A percentile compares a stretch with the other conserved stretches of the same genome.
Conservation (phyloP, 768 basidiomycete species). For the Dendrothele bispora region DNA sequence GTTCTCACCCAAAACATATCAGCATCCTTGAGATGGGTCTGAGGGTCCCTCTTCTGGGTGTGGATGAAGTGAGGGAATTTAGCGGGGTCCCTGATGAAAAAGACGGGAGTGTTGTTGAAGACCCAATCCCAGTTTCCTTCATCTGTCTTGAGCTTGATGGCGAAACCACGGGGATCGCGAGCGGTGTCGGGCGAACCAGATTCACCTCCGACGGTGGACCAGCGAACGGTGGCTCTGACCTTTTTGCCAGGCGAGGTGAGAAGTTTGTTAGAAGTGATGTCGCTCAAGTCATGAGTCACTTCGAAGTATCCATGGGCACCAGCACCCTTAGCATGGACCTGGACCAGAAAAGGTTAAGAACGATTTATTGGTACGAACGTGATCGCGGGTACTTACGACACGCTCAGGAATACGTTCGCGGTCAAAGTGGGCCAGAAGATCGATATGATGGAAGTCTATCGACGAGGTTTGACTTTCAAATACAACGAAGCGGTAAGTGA, state of each 20-base stretch:
- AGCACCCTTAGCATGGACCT: conserved; percentile 91
- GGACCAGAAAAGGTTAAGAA: conserved; percentile 30
- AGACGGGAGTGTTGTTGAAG: conserved; percentile 90
- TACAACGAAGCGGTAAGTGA: conserved; percentile 52
- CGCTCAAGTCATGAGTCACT: conserved; percentile 82
- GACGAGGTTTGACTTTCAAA: conserved; percentile 13
- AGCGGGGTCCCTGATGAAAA: conserved; percentile 85
- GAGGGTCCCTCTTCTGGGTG: conserved; percentile 89
- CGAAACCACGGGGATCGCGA: conserved; percentile 92
- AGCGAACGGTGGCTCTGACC: conserved; percentile 76
- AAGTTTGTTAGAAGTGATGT: conserved; percentile 71
- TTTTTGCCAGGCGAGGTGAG: conserved; percentile 68
- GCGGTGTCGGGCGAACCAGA: conserved; percentile 88
- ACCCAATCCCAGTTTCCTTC: conserved; percentile 94
- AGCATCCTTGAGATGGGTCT: conserved; percentile 86
- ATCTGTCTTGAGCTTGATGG: conserved; percentile 84
- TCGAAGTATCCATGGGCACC: conserved; percentile 94
- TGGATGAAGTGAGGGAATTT: conserved; percentile 96
- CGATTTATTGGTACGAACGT: conserved; percentile 16
- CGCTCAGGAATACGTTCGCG: conserved; percentile 96
- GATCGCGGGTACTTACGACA: conserved; percentile 51
- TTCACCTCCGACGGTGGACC: conserved; percentile 93
- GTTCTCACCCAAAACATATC: conserved; percentile 78
- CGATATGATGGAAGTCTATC: conserved; percentile 85
- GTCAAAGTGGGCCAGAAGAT: conserved; percentile 89